phyloP scores from a whole-genome alignment of 331 rosid species.

The Arachis monticola region DNA sequence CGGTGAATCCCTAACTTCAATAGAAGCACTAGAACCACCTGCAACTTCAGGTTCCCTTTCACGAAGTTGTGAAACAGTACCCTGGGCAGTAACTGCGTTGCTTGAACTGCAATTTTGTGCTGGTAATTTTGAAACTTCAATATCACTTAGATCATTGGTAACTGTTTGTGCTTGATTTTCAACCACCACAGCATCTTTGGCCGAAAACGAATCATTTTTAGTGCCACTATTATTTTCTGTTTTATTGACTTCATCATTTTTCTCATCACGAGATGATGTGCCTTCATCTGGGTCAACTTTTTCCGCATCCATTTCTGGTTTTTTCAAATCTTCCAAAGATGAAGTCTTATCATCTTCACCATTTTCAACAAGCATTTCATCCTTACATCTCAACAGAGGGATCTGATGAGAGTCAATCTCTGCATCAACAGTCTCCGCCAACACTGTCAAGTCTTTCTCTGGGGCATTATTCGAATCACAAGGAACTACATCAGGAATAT shows the following conservation, averaged over 20 bases:
- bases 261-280: conserved; percentile 43
- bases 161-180: conserved; percentile 34
- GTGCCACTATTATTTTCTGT: conserved; percentile 35
- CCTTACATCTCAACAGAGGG: conserved; percentile 42
- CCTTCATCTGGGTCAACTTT: conserved; percentile 44
- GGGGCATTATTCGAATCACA: conserved; percentile 39
- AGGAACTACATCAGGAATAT: conserved; percentile 42
- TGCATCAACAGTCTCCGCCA: conserved; percentile 30
- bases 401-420: conserved; percentile 47
- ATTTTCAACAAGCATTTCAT: conserved; percentile 42
- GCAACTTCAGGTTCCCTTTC: conserved; percentile 41
- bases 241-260: conserved; percentile 45
- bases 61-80: conserved; percentile 45
- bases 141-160: conserved; percentile 47
- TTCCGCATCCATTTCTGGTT: conserved; percentile 36
- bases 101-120: conserved; percentile 38
- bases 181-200: conserved; percentile 38
- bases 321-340: conserved; percentile 47
- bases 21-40: conserved; percentile 43
- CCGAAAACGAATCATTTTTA: conserved; percentile 33
- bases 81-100: conserved; percentile 34
- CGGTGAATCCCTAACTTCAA: conserved; percentile 42
- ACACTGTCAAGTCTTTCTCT: conserved; percentile 44
- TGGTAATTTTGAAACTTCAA: not conserved
- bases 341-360: conserved; percentile 44